Conservation (phyloP, 2,329 filamentous ascomycete genomes). For the Arthrobotrys megalospora region DNA sequence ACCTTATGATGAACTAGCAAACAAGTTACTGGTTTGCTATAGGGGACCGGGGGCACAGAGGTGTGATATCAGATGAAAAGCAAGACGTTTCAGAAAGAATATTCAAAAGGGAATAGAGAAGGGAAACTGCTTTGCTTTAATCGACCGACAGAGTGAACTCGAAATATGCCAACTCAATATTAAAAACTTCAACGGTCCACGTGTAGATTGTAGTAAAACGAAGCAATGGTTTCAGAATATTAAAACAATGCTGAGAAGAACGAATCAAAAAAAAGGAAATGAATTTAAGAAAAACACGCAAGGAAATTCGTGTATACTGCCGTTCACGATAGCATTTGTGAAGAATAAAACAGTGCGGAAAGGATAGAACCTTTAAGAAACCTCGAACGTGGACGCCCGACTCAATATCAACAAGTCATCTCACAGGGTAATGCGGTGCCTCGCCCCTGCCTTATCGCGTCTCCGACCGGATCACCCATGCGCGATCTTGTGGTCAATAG, state of each 20-base stretch:
- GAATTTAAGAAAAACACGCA: constrained; percentile 38
- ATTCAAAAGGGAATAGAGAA: constrained; percentile 8
- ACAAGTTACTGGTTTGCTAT: constrained; percentile 16
- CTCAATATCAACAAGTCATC: constrained; percentile 54
- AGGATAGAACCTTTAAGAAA: constrained; percentile 55
- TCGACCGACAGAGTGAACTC: constrained; percentile 22
- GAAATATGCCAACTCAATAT: constrained; percentile 37
- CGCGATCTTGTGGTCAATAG: constrained; percentile 51
- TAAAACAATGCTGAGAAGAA: constrained; percentile 53
- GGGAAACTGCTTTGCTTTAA: constrained; percentile 39
- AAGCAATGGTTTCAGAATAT: constrained; percentile 57
- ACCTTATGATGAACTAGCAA: neutral
- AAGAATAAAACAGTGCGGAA: constrained; percentile 55
- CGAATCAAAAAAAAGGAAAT: constrained; percentile 56
- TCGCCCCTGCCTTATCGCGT: constrained; percentile 57
- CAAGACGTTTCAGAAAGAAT: constrained; percentile 12
- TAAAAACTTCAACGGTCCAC: constrained; percentile 46
- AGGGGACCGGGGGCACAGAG: neutral
- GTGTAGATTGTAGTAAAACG: constrained; percentile 25
- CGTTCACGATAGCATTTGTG: constrained; percentile 32
- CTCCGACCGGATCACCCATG: constrained; percentile 31
- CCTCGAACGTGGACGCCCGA: constrained; percentile 16
- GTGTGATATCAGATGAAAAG: constrained; percentile 8
- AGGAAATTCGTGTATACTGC: constrained; percentile 59
- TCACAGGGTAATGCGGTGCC: constrained; percentile 39